These are phyloP conservation scores for Leavenworthia alabamica DNA, from an alignment of 345 rosid species.

Conservation along the genomic window DNA sequence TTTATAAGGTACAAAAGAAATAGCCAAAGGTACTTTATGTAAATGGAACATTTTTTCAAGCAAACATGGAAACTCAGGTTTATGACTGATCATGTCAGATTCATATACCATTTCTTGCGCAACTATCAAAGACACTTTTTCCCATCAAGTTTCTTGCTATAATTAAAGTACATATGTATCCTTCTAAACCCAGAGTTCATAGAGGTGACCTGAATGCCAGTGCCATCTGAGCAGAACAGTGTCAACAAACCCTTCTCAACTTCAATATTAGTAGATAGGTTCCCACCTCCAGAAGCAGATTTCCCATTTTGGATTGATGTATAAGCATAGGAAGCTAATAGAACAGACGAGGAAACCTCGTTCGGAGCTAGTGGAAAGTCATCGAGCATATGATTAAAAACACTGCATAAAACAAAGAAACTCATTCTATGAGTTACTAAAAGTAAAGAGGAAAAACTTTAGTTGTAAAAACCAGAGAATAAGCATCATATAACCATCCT, in stretches of 20 bases:
- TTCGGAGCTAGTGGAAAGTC: constrained; percentile 82
- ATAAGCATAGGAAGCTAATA: constrained; percentile 65
- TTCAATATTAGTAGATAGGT: constrained; percentile 53
- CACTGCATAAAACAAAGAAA: constrained; percentile 46
- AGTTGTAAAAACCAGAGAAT: constrained; percentile 12
- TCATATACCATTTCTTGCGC: constrained; percentile 3
- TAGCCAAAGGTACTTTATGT: neutral
- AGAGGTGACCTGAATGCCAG: constrained; percentile 67
- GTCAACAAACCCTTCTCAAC: constrained; percentile 91
- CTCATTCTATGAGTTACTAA: constrained; percentile 6
- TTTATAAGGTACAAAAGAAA: constrained; percentile 5
- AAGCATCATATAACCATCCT: constrained; percentile 40
- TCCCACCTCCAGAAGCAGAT: constrained; percentile 63
- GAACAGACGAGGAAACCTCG: constrained; percentile 84
- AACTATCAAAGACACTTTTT: neutral
- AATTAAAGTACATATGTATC: constrained; percentile 4
- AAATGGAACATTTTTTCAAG: neutral
- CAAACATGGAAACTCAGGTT: constrained; percentile 6
- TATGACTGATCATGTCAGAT: constrained; percentile 8
- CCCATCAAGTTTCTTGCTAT: neutral
- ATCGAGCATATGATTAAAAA: constrained; percentile 83
- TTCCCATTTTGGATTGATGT: constrained; percentile 66
- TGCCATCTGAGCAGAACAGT: constrained; percentile 67
- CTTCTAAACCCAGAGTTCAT: constrained; percentile 5
- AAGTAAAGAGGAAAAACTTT: neutral